Conservation (phyloP, 768 basidiomycete genomes). For the Ramaria rubella region DNA sequence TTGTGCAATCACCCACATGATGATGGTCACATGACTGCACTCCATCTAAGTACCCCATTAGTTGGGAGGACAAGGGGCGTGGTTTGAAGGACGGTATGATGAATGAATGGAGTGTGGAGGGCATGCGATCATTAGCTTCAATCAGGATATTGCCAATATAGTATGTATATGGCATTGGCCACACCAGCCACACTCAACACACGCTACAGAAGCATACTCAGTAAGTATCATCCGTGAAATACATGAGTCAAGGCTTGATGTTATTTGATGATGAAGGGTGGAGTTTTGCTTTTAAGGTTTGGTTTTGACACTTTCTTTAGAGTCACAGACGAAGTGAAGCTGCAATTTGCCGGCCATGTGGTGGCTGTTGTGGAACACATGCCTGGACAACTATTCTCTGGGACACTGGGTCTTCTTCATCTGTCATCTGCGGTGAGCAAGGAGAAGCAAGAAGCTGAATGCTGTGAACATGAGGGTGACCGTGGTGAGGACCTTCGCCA, state of each 20-base stretch:
- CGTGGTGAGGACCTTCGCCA: constrained; percentile 78
- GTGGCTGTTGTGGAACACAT: constrained; percentile 99
- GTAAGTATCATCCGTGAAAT: constrained; percentile 16
- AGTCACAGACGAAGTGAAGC: constrained; percentile 96
- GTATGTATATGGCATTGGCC: constrained; percentile 98
- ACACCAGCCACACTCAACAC: constrained; percentile 97
- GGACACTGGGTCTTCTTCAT: constrained; percentile 88
- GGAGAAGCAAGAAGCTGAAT: constrained; percentile 97
- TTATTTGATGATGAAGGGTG: constrained; percentile 97
- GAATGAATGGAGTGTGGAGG: constrained; percentile 56
- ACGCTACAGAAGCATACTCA: no score
- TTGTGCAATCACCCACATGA: no score
- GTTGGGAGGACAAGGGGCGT: constrained; percentile 38
- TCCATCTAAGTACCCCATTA: no score
- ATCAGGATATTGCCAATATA: constrained; percentile 98
- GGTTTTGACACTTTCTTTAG: constrained; percentile 33
- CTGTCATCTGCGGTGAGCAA: constrained; percentile 97
- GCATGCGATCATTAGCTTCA: constrained; percentile 82
- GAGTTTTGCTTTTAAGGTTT: constrained; percentile 1
- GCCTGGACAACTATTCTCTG: constrained; percentile 98
- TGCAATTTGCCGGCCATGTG: constrained; percentile 97
- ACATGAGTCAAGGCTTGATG: constrained; percentile 82
- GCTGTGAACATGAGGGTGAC: constrained; percentile 94
- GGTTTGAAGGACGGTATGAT: constrained; percentile 62
- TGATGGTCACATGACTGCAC: no score